Percentiles rank a stretch among this genome's conserved stretches.
Evolutionary conservation across 305 asterid genomes (phyloP).

Genomic region (Coffea humblotiana): DNA sequence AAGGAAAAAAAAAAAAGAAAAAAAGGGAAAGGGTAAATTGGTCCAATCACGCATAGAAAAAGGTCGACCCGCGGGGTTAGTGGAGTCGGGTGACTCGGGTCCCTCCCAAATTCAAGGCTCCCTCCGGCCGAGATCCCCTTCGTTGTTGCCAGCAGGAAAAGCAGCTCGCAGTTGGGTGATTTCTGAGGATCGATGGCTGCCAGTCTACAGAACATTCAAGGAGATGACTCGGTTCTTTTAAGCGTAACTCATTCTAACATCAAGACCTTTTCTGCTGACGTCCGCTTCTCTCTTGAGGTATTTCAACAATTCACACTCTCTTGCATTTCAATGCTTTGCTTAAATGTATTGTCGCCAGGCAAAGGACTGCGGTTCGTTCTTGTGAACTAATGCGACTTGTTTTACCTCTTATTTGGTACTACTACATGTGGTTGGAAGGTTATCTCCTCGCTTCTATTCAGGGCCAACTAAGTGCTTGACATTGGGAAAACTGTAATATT

Average conservation of each 20-base stretch:
- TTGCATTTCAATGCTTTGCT: neutral
- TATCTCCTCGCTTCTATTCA: too few species aligned
- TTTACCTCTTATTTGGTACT: too few species aligned
- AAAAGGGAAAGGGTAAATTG: neutral
- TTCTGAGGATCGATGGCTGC: constrained; percentile 43
- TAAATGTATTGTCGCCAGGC: too few species aligned
- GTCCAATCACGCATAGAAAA: neutral
- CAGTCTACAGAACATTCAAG: constrained; percentile 58
- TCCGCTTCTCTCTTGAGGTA: constrained; percentile 74
- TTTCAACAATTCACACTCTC: neutral
- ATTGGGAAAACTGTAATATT: neutral
- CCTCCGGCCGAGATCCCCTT: neutral
- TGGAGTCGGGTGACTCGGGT: neutral
- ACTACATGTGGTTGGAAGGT: too few species aligned
- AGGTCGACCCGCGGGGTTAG: too few species aligned
- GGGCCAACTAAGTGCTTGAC: too few species aligned
- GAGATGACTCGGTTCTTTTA: constrained; percentile 72
- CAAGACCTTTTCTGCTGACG: constrained; percentile 73
- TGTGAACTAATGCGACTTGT: too few species aligned
- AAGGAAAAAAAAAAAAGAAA: too few species aligned
- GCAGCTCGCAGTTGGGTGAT: neutral
- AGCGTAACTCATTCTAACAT: constrained; percentile 80
- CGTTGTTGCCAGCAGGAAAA: too few species aligned
- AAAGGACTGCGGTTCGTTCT: too few species aligned
- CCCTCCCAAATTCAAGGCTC: neutral